Base-by-base conservation (phyloP, 202 grass and related monocot genomes). In the Saccharum hybrid region DNA sequence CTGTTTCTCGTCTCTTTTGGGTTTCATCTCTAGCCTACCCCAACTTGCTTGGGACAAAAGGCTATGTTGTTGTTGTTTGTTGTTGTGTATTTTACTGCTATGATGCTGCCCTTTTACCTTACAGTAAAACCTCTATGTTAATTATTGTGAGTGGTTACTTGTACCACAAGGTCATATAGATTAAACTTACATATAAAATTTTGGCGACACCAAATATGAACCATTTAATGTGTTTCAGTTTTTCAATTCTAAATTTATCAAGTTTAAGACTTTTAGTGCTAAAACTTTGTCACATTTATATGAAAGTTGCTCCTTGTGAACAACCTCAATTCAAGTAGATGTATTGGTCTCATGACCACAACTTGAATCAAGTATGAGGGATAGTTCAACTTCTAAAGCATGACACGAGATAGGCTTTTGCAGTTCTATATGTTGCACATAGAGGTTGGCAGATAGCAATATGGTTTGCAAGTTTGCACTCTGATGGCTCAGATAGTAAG, bases 161-260 rank as follows among this genome's bases (percentile, higher is more conserved):
- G 57, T 76, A 33, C 46, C 3, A 12, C 36, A 56, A 66, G 36
- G 71, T 66, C 45, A 41, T 41, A 28, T 52, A 74, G 57, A 31
- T 13, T 63, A 34, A 11, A 23, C 43, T 3, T 37, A 49, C 37
- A 74, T 31, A 19, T 54, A 54, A 19, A 1, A 52, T 18, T 52
- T 52, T 52, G 14, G 15, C 0, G 16, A 63, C 26, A 7, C 76
- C 71, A 73, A 63, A 45, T 59, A 33, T 37, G 40, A 33, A 8
- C 9, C 37, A 61, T 7, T 14, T 63, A 30, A 38, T 28, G 9
- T 5, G 7, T 62, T 42, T 77, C 41, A 8, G 37, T 77, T 76
- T 77, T 31, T 49, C 42, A 72, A 71, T 14, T 48, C 46, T 72
- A 72, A 51, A 51, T 34, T 8, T 34, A 26, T 72, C 39, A 22